Conservation (phyloP, 2,329 filamentous ascomycete species). For the Fusarium sambucinum region DNA sequence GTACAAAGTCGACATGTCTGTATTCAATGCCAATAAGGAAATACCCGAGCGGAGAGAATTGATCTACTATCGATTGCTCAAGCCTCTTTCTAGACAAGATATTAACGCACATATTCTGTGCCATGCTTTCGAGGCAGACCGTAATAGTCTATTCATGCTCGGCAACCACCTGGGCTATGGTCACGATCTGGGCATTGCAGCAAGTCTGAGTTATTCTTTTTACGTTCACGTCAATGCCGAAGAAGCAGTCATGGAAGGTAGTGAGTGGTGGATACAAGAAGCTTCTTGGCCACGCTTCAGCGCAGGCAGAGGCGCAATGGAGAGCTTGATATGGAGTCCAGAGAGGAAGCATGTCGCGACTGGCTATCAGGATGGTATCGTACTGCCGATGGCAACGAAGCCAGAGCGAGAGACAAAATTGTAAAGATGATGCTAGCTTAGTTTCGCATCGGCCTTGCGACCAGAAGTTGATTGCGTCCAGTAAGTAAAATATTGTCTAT, state of each 20-base stretch:
- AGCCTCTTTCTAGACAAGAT: slow-evolving; percentile 56
- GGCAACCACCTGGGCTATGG: slow-evolving; percentile 64
- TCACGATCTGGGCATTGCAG: slow-evolving; percentile 55
- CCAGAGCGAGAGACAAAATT: slow-evolving; percentile 15
- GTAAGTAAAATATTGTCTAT: not conserved
- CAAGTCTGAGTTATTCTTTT: slow-evolving; percentile 64
- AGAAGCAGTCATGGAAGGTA: slow-evolving; percentile 61
- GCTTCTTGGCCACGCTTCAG: slow-evolving; percentile 61
- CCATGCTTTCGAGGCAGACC: slow-evolving; percentile 65
- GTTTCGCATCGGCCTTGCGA: not conserved
- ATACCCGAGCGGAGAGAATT: slow-evolving; percentile 62
- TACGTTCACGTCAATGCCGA: slow-evolving; percentile 64
- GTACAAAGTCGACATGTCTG: slow-evolving; percentile 66
- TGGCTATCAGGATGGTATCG: slow-evolving; percentile 66
- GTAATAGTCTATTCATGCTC: slow-evolving; percentile 67
- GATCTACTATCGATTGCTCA: slow-evolving; percentile 62
- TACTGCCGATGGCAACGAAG: slow-evolving; percentile 45
- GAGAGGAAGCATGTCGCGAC: slow-evolving; percentile 65
- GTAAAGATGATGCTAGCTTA: not conserved
- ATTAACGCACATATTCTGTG: slow-evolving; percentile 61
- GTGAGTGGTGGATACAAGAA: slow-evolving; percentile 68
- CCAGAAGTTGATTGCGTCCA: not conserved
- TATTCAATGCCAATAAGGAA: slow-evolving; percentile 57
- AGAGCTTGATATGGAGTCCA: slow-evolving; percentile 67
- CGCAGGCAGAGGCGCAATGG: slow-evolving; percentile 61